phyloP scores from a whole-genome alignment of 2,329 filamentous ascomycete species.

The Aspergillus sp. region DNA sequence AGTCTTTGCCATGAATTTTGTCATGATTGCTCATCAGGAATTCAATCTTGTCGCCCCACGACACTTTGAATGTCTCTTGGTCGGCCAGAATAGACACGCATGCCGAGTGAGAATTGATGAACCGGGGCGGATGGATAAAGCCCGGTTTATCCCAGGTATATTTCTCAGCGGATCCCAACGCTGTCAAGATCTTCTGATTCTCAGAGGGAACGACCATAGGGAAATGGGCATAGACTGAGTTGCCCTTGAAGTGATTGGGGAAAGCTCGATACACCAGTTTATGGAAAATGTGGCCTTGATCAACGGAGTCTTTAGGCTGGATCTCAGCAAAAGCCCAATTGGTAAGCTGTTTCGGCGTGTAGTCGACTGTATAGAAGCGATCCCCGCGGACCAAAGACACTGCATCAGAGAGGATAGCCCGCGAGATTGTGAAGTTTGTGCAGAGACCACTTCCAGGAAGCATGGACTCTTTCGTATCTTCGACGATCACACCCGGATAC shows the following conservation, averaged over 20 bases:
- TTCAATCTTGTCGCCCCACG: constrained; percentile 46
- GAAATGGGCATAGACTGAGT: constrained; percentile 51
- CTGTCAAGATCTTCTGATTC: constrained; percentile 43
- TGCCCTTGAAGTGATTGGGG: constrained; percentile 47
- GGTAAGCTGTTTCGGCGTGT: constrained; percentile 43
- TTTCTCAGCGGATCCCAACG: constrained; percentile 39
- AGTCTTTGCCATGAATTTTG: constrained; percentile 42
- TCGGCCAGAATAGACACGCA: constrained; percentile 44
- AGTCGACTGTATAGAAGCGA: constrained; percentile 48
- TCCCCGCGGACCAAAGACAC: constrained; percentile 47
- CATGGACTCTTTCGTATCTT: constrained; percentile 54
- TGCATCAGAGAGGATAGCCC: constrained; percentile 46
- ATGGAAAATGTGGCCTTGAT: constrained; percentile 51
- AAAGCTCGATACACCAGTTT: constrained; percentile 52
- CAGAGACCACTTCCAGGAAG: constrained; percentile 48
- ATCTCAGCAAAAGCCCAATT: constrained; percentile 47
- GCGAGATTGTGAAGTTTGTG: constrained; percentile 45
- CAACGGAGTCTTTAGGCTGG: constrained; percentile 42
- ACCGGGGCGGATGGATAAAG: constrained; percentile 31
- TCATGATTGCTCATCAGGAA: constrained; percentile 41
- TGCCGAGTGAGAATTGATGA: constrained; percentile 46
- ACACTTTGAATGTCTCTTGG: constrained; percentile 45
- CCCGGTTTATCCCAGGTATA: constrained; percentile 40
- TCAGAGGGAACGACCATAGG: constrained; percentile 49
- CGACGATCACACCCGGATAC: constrained; percentile 57